These are phyloP conservation scores for Candida odintsovae DNA, from an alignment of 805 yeast genomes.

Conservation along the genomic window DNA sequence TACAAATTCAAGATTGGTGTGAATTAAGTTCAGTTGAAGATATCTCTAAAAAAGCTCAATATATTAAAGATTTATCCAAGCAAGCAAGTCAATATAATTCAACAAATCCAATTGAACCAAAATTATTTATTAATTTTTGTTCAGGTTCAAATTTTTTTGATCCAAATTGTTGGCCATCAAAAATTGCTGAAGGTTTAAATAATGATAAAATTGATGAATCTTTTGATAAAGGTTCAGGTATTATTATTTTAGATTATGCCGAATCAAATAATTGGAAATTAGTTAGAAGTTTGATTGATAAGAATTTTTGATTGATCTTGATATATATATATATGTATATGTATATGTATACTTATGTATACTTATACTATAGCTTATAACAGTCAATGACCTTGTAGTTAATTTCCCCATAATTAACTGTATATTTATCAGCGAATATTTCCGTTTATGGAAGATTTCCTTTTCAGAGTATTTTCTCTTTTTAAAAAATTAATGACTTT, in stretches of 20 bases:
- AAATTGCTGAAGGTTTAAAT: slow-evolving; percentile 49
- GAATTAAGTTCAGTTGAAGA: slow-evolving; percentile 50
- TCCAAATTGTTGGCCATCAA: slow-evolving; percentile 68
- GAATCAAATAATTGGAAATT: slow-evolving; percentile 58
- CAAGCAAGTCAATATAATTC: slow-evolving; percentile 49
- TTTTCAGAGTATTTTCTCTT: no score
- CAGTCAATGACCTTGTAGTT: no score
- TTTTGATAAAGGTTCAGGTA: slow-evolving; percentile 54
- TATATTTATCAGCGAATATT: no score
- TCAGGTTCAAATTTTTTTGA: slow-evolving; percentile 70
- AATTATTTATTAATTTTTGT: slow-evolving; percentile 65
- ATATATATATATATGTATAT: no score
- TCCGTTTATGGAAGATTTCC: no score
- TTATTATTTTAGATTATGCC: slow-evolving; percentile 62
- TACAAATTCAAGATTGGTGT: slow-evolving; percentile 71
- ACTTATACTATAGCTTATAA: no score
- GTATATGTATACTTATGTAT: no score
- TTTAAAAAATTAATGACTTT: no score
- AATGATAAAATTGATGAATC: slow-evolving; percentile 38
- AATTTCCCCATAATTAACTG: no score
- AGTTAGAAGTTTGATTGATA: slow-evolving; percentile 43
- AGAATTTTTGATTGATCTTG: slow-evolving; percentile 31
- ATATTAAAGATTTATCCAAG: slow-evolving; percentile 49
- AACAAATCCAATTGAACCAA: slow-evolving; percentile 35
- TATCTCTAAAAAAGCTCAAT: slow-evolving; percentile 48